These are phyloP conservation scores for Kentomonas sorsogonicus DNA, from an alignment of 208 protist genomes.

Conservation along the genomic window DNA sequence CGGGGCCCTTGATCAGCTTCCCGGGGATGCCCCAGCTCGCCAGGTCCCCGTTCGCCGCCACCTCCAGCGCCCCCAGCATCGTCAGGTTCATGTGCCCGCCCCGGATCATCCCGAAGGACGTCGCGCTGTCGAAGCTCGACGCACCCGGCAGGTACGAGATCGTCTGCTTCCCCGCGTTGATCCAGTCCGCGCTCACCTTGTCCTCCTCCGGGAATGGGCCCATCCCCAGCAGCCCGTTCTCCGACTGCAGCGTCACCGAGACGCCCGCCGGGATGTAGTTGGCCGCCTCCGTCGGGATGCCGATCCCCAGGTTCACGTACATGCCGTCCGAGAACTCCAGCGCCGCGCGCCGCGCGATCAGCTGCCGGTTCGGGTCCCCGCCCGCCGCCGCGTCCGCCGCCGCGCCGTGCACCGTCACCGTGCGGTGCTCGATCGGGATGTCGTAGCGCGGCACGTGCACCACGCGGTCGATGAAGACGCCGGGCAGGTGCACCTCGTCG, in stretches of 20 bases:
- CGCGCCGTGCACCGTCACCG: constrained; percentile 25
- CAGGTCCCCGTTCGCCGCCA: constrained; percentile 91
- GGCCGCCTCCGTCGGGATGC: constrained; percentile 93
- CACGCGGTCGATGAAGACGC: constrained; percentile 93
- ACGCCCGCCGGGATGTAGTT: constrained; percentile 89
- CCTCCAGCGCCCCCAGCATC: constrained; percentile 96
- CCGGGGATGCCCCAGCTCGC: constrained; percentile 98
- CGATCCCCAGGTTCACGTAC: constrained; percentile 96
- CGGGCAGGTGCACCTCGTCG: constrained; percentile 92
- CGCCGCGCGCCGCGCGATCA: constrained; percentile 91
- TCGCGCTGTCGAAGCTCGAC: constrained; percentile 87
- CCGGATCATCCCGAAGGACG: constrained; percentile 97
- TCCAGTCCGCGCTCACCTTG: constrained; percentile 91
- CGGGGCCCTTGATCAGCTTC: constrained; percentile 97
- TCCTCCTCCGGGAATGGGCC: constrained; percentile 88
- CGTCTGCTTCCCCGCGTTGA: constrained; percentile 97
- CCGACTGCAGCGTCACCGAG: constrained; percentile 86
- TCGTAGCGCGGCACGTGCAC: constrained; percentile 59
- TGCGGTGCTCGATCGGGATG: constrained; percentile 49
- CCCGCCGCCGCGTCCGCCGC: constrained; percentile 27
- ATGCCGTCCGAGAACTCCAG: constrained; percentile 95
- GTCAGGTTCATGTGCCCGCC: constrained; percentile 95
- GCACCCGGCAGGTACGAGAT: constrained; percentile 93
- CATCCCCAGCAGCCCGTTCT: constrained; percentile 92
- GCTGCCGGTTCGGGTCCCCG: constrained; percentile 58